A percentile compares a stretch with the other conserved stretches of the same genome.
Evolutionary conservation across 140 eudicot genomes (phyloP).

Genomic region (Ambrosia hybrid): DNA sequence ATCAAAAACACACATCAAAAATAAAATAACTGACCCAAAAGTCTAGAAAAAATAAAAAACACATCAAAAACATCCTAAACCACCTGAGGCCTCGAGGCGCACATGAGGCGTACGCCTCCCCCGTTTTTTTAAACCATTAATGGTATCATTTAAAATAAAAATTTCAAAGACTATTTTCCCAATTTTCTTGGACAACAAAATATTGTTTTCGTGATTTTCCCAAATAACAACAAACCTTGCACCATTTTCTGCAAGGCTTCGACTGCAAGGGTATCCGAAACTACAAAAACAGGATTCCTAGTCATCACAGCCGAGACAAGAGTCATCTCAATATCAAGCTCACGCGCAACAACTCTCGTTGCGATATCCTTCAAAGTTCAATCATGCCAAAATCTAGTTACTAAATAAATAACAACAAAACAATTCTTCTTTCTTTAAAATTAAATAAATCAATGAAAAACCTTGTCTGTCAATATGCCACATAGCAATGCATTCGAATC

Average conservation of each 20-base stretch:
- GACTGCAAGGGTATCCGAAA: conserved; percentile 89
- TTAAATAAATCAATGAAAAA: not conserved
- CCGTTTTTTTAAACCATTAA: too few species aligned
- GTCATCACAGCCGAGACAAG: conserved; percentile 93
- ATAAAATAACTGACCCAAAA: too few species aligned
- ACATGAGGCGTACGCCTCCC: too few species aligned
- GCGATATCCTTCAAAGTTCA: conserved; percentile 68
- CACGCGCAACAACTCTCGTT: conserved; percentile 80
- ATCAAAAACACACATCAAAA: too few species aligned
- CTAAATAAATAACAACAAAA: not conserved
- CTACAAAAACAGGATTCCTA: conserved; percentile 80
- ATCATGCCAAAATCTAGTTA: conserved; percentile 14
- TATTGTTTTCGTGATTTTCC: too few species aligned
- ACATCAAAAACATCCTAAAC: too few species aligned
- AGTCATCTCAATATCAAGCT: conserved; percentile 71
- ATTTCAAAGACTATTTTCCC: too few species aligned
- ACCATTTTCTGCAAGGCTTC: conserved; percentile 99
- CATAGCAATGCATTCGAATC: conserved; percentile 88
- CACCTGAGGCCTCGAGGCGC: too few species aligned
- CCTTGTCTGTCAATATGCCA: conserved; percentile 95
- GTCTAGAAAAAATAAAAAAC: too few species aligned
- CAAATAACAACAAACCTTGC: conserved; percentile 45
- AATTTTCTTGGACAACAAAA: too few species aligned
- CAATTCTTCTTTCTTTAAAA: not conserved
- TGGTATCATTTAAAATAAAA: not conserved